A percentile compares a stretch with the other conserved stretches of the same genome.
These are phyloP conservation scores for Didymella lethalis DNA, from an alignment of 2,329 filamentous ascomycete species.

Conservation along the genomic window DNA sequence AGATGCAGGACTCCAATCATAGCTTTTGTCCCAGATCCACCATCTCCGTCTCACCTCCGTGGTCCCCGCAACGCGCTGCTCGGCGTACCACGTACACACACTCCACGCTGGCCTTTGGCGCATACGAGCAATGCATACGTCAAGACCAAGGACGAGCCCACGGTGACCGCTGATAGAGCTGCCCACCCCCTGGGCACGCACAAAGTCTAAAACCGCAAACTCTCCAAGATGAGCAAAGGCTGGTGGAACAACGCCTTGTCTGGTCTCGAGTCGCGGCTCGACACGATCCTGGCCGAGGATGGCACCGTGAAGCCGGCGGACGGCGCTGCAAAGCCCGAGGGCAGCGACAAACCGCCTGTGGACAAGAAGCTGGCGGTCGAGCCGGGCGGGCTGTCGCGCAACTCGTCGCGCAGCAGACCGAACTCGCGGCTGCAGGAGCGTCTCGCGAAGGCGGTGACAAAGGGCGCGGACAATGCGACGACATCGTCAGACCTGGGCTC, in stretches of 20 bases:
- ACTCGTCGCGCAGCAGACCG: constrained; percentile 69
- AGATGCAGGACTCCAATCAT: not conserved
- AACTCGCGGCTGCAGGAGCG: constrained; percentile 90
- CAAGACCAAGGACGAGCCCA: constrained; percentile 37
- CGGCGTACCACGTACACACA: constrained; percentile 33
- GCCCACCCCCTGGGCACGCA: constrained; percentile 7
- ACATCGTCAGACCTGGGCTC: constrained; percentile 61
- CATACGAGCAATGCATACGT: constrained; percentile 42
- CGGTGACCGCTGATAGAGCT: constrained; percentile 41
- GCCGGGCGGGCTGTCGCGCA: constrained; percentile 61
- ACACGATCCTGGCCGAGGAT: constrained; percentile 87
- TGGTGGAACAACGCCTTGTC: constrained; percentile 78
- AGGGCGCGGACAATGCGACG: constrained; percentile 66
- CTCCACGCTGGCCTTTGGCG: constrained; percentile 41
- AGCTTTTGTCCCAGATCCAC: not conserved
- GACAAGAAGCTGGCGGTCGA: constrained; percentile 46
- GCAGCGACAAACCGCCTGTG: constrained; percentile 35
- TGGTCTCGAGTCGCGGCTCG: constrained; percentile 89
- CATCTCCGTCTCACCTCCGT: constrained; percentile 24
- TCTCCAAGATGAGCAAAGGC: constrained; percentile 40
- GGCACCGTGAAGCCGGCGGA: constrained; percentile 59
- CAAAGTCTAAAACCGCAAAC: not conserved
- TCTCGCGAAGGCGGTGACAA: constrained; percentile 84
- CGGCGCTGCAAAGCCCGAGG: constrained; percentile 42
- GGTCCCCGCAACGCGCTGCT: constrained; percentile 32